Evolutionary conservation across 768 basidiomycete species (phyloP).

Genomic region (Psilocybe cubensis): DNA sequence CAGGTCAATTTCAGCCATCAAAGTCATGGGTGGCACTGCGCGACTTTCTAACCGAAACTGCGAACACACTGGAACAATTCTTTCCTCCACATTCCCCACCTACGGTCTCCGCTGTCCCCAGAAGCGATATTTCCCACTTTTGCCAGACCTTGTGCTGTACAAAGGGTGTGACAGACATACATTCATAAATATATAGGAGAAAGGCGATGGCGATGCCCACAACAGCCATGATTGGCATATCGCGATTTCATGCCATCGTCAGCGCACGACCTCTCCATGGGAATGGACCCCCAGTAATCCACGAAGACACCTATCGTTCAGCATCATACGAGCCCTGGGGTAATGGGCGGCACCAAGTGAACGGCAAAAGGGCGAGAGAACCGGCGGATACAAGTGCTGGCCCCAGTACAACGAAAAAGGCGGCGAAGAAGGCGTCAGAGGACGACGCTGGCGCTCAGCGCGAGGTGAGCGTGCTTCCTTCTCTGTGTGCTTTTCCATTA

Average conservation of each 20-base stretch:
- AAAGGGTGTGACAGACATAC: background rate
- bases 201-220: background rate
- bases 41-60: slow-evolving; percentile 1
- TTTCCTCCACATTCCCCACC: background rate
- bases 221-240: slow-evolving; percentile 11
- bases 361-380: slow-evolving; percentile 23
- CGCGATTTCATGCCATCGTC: slow-evolving; percentile 39
- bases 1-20: background rate
- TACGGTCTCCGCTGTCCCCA: background rate
- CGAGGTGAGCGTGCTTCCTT: slow-evolving; percentile 22
- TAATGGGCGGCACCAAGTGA: slow-evolving; percentile 15
- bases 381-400: slow-evolving; percentile 19
- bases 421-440: slow-evolving; percentile 23
- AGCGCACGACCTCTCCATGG: slow-evolving; percentile 30
- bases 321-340: slow-evolving; percentile 21
- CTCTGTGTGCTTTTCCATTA: background rate
- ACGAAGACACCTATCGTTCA: slow-evolving; percentile 12
- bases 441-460: slow-evolving; percentile 23
- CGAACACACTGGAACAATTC: background rate
- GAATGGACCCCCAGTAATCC: slow-evolving; percentile 26
- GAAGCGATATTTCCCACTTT: background rate
- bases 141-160: background rate
- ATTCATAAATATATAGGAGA: too few species aligned
- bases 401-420: slow-evolving; percentile 23
- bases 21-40: slow-evolving; percentile 1